These are phyloP conservation scores for Phytophthora idaei DNA, from an alignment of 352 stramenopile genomes.

Conservation along the genomic window DNA sequence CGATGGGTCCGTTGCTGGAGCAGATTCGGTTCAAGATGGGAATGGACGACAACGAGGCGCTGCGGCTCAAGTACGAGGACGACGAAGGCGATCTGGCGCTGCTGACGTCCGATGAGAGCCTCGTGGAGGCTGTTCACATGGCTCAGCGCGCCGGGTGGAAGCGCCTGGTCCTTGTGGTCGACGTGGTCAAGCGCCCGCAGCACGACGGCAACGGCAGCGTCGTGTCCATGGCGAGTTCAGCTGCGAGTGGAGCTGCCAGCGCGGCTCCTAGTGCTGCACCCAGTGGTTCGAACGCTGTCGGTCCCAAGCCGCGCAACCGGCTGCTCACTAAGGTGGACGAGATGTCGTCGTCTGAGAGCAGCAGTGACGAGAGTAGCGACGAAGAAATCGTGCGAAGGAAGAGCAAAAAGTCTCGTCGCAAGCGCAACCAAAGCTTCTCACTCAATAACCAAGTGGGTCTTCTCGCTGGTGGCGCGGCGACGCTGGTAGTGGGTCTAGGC, in stretches of 20 bases:
- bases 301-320: constrained; percentile 42
- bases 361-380: constrained; percentile 42
- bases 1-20: constrained; percentile 69
- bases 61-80: constrained; percentile 89
- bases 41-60: constrained; percentile 52
- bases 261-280: constrained; percentile 7
- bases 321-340: constrained; percentile 86
- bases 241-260: constrained; percentile 12
- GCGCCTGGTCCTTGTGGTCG: constrained; percentile 81
- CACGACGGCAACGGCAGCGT: constrained; percentile 41
- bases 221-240: constrained; percentile 44
- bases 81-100: constrained; percentile 88
- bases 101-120: constrained; percentile 84
- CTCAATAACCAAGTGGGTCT: constrained; percentile 29
- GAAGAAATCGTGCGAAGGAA: constrained; percentile 54
- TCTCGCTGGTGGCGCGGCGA: constrained; percentile 44
- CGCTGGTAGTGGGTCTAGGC: constrained; percentile 54
- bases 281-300: constrained; percentile 25
- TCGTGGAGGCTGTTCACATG: constrained; percentile 88
- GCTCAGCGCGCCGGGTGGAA: constrained; percentile 87
- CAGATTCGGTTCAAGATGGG: constrained; percentile 88
- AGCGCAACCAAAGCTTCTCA: constrained; percentile 13
- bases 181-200: constrained; percentile 62
- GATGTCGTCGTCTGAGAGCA: constrained; percentile 59
- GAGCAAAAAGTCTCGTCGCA: constrained; percentile 53